Base-by-base conservation (phyloP, 345 rosid genomes). In the Alliaria petiolata region DNA sequence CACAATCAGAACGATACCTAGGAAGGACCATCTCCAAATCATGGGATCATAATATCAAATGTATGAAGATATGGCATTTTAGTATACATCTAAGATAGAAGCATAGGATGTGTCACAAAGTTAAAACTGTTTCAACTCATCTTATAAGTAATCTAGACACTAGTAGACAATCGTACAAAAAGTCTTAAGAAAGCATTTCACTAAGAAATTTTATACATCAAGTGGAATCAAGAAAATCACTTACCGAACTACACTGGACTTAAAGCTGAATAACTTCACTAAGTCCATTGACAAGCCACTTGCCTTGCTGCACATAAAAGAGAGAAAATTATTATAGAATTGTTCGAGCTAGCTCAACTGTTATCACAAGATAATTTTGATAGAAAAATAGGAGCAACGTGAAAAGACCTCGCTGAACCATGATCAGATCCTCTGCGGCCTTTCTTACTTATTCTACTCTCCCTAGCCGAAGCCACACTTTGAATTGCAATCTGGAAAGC, bases 391-490 rank as follows among this genome's bases (percentile, higher is more conserved):
- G 51, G 20, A 61, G 28, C 3, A 36, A 8, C 3, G 16, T 42
- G 49, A 51, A 77, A 57, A 65, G 63, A 95, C 99, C 91, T 91
- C 28, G 82, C 81, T 54, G 90, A 76, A 15, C 81, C 71, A 78
- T 89, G 79, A 73, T 95, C 99, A 72, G 82, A 66, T 49, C 84
- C 90, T 52, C 96, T 83, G 35, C 96, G 96, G 43, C 95, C 86
- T 83, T 95, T 95, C 83, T 95, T 91, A 79, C 81, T 85, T 62
- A 89, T 58, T 84, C 91, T 86, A 71, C 83, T 87, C 79, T 95
- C 99, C 77, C 89, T 88, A 28, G 95, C 93, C 33, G 96, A 85
- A 83, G 89, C 83, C 69, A 89, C 96, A 66, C 90, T 86, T 79
- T 91, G 97, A 60, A 85, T 77, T 71, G 93, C 96, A 80, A 85